These are phyloP conservation scores for Coniochaeta prunicola DNA, from an alignment of 2,329 filamentous ascomycete genomes.

Conservation along the genomic window DNA sequence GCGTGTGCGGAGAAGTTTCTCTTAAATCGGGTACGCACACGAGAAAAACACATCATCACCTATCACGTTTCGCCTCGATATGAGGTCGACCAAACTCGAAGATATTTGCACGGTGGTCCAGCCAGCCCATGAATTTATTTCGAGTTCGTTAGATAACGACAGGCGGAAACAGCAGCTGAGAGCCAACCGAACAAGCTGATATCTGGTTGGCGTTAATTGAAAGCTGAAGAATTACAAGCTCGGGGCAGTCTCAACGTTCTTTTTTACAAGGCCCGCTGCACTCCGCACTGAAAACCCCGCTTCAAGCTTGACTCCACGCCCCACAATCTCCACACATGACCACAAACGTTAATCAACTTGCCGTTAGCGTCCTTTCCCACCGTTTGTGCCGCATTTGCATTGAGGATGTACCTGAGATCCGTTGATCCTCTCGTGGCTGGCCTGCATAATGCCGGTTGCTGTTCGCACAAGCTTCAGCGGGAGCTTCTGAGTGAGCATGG, in stretches of 20 bases:
- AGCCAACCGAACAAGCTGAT: not conserved
- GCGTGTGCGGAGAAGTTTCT: not conserved
- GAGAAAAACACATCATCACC: not conserved
- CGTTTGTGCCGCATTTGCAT: not conserved
- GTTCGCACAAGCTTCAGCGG: not conserved
- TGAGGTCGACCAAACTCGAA: not conserved
- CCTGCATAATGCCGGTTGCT: not conserved
- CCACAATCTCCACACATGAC: constrained; percentile 1
- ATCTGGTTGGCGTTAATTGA: not conserved
- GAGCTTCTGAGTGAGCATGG: not conserved
- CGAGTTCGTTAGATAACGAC: not conserved
- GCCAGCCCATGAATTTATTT: not conserved
- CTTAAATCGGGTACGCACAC: not conserved
- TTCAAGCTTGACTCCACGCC: not conserved
- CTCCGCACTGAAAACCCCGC: not conserved
- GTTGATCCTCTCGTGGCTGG: not conserved
- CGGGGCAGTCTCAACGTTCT: not conserved
- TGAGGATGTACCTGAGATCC: not conserved
- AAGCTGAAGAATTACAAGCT: not conserved
- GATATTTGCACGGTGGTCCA: not conserved
- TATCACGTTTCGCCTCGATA: not conserved
- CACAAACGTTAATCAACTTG: not conserved
- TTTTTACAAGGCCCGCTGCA: not conserved
- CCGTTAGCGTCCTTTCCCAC: not conserved
- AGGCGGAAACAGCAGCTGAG: not conserved